These are phyloP conservation scores for slime mould (Dictyostelium discoideum) DNA, from an alignment of 78 protist species.

Conservation along the genomic window dicty_2.7 NC_007088.5:6376001-6376500, in stretches of 20 bases:
- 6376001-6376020: background rate
- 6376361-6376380: too few species aligned
- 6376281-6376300: background rate
- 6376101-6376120: background rate
- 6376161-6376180: background rate
- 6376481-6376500: too few species aligned
- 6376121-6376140: background rate
- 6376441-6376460: too few species aligned
- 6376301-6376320: conserved; percentile 4
- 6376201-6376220: background rate
- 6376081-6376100: background rate
- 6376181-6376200: background rate
- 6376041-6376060: conserved; percentile 24
- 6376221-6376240: background rate
- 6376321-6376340: too few species aligned
- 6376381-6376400: background rate
- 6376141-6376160: background rate
- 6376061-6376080: background rate
- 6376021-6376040: background rate
- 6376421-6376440: background rate
- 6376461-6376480: too few species aligned
- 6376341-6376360: too few species aligned
- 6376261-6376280: background rate
- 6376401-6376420: background rate
- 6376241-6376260: background rate